A percentile compares a stretch with the other conserved stretches of the same genome.
These are phyloP conservation scores for Rhynchospora tenuis DNA, from an alignment of 176 grass and related monocot species.

Conservation along the genomic window DNA sequence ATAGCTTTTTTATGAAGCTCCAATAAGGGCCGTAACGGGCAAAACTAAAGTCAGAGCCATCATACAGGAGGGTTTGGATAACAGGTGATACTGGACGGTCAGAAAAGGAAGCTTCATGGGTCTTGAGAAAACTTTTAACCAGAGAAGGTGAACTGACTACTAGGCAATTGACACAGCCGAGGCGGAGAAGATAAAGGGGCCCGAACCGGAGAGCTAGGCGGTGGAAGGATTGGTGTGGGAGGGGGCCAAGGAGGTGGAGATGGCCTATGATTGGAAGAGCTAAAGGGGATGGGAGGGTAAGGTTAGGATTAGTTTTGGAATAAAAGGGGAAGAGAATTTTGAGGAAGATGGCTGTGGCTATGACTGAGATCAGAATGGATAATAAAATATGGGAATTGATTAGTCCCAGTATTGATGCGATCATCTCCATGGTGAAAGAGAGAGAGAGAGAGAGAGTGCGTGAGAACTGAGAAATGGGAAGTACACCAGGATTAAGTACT, in stretches of 20 bases:
- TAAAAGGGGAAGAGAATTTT: slow-evolving; percentile 1
- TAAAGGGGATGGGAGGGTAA: slow-evolving; percentile 44
- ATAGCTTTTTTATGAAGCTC: slow-evolving; percentile 74
- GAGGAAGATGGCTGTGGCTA: slow-evolving; percentile 16
- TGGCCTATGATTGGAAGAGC: slow-evolving; percentile 75
- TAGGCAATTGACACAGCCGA: slow-evolving; percentile 51
- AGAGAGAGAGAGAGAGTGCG: not conserved
- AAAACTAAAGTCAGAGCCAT: slow-evolving; percentile 61
- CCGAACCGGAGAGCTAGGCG: slow-evolving; percentile 41
- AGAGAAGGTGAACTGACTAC: slow-evolving; percentile 47
- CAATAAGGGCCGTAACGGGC: slow-evolving; percentile 57
- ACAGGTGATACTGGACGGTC: slow-evolving; percentile 41
- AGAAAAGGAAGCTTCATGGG: slow-evolving; percentile 46
- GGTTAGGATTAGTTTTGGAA: not conserved
- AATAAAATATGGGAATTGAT: not conserved
- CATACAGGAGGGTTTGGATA: slow-evolving; percentile 43
- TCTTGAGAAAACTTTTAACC: slow-evolving; percentile 51
- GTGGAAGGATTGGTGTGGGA: slow-evolving; percentile 66
- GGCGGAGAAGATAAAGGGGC: slow-evolving; percentile 46
- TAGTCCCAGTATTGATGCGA: slow-evolving; percentile 2
- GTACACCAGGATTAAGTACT: not conserved
- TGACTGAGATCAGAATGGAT: slow-evolving; percentile 24
- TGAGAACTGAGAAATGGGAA: not conserved
- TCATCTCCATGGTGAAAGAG: not conserved
- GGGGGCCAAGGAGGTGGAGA: slow-evolving; percentile 60